Evolutionary conservation across 805 yeast genomes (phyloP).

Genomic region (Yarrowia deformans): DNA sequence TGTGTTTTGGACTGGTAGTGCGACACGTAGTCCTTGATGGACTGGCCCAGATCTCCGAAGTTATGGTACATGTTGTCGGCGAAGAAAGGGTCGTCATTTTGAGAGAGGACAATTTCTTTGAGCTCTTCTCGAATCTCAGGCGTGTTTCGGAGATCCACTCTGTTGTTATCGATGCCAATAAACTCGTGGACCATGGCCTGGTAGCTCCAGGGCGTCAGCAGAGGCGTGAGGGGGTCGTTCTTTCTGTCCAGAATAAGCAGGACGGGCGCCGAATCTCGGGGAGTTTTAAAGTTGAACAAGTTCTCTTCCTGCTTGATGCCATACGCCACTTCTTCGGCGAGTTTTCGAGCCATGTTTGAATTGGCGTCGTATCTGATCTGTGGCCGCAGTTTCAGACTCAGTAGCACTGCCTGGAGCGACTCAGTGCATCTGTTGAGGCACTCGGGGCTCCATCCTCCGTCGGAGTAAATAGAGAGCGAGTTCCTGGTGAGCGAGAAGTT

Average conservation of each 20-base stretch:
- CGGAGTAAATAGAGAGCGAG: constrained; percentile 38
- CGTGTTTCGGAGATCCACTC: constrained; percentile 68
- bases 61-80: constrained; percentile 83
- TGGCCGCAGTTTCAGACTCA: constrained; percentile 81
- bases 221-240: constrained; percentile 92
- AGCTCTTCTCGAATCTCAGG: constrained; percentile 66
- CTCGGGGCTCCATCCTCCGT: constrained; percentile 57
- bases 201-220: constrained; percentile 95
- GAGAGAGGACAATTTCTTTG: constrained; percentile 67
- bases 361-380: constrained; percentile 77
- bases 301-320: constrained; percentile 49
- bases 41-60: constrained; percentile 85
- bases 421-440: constrained; percentile 56
- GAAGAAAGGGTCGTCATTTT: constrained; percentile 73
- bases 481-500: constrained; percentile 50
- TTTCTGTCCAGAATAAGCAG: constrained; percentile 80
- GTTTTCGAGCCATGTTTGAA: constrained; percentile 66
- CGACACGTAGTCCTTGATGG: constrained; percentile 35
- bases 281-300: constrained; percentile 69
- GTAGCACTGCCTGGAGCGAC: constrained; percentile 62
- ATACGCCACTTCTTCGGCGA: constrained; percentile 69
- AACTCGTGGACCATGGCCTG: constrained; percentile 97
- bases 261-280: constrained; percentile 70
- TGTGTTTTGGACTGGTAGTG: constrained; percentile 67
- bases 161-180: constrained; percentile 79